Conservation (phyloP, 2,329 filamentous ascomycete species). For the Aspergillus hortae region DNA sequence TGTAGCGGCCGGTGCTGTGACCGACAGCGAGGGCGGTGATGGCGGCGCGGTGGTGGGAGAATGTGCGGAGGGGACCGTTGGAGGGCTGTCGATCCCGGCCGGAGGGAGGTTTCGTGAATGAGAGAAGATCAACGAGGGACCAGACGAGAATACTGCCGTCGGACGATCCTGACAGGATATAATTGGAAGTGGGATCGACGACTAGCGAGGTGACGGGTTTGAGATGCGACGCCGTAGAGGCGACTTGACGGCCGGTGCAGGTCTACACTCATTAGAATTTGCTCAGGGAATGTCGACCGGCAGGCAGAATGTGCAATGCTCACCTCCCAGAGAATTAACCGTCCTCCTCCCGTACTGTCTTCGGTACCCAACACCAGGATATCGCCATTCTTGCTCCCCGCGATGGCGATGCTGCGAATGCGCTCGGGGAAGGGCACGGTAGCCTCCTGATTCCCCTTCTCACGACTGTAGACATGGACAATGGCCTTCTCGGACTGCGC, state of each 20-base stretch:
- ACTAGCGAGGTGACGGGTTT: conserved; percentile 67
- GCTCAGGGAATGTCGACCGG: not conserved
- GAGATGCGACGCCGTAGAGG: conserved; percentile 41
- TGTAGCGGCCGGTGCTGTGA: conserved; percentile 68
- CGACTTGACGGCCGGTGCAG: conserved; percentile 44
- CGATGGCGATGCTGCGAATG: conserved; percentile 73
- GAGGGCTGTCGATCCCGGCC: conserved; percentile 40
- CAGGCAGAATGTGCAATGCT: not conserved
- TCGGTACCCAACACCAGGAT: conserved; percentile 77
- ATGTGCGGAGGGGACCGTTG: conserved; percentile 68
- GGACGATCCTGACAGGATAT: conserved; percentile 45
- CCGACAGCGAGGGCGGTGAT: conserved; percentile 54
- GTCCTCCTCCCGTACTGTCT: conserved; percentile 55
- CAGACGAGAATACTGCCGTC: conserved; percentile 93
- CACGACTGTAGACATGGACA: conserved; percentile 84
- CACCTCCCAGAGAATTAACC: conserved; percentile 91
- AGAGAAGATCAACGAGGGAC: conserved; percentile 73
- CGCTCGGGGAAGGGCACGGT: conserved; percentile 83
- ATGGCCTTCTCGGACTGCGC: conserved; percentile 90
- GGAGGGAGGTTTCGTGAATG: conserved; percentile 49
- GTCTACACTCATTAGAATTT: conserved; percentile 25
- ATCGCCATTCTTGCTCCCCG: conserved; percentile 55
- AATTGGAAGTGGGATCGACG: conserved; percentile 60
- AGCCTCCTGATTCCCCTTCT: conserved; percentile 82
- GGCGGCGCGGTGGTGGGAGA: conserved; percentile 64